Base-by-base conservation (phyloP, 2,329 filamentous ascomycete species). In the Microdochium trichocladiopsis region DNA sequence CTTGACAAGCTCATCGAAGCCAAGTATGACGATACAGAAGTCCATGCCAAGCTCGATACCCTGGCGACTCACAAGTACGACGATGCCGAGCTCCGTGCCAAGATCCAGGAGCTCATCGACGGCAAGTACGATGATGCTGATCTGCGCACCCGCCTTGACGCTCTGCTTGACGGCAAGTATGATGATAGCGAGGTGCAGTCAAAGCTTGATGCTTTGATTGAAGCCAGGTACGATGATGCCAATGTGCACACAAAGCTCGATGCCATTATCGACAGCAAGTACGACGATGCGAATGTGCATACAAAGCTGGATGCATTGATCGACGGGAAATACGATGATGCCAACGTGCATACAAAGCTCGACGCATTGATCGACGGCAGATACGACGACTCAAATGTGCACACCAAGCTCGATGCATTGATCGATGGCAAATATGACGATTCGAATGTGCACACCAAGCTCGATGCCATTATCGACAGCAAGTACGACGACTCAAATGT, bases 1-100 rank as follows among this genome's bases (percentile, higher is more conserved):
- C 70, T 84, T 22, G 72, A 75, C 54, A 66, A 65, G 43, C 64
- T 79, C 12, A 63, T 61, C 9, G 61, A 66, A 31, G 56, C 59
- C 22, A 45, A 47, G 37, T 47, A 51, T 37, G 25, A n/a, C 16
- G 50, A 67, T 55, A 52, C 55, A 1, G 58, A 61, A 23, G 54
- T 69, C 9, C 60, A 56, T 21, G 63, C 66, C 51, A 66, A 64
- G 49, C 59, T 68, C 11, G 56, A 57, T 23, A 49, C 56, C 58
- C 69, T 83, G 23, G 70, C 48, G 16, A 51, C 59, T 18, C 61
- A 63, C 16, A 66, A 63, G 50, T 67, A 69, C 36, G 66, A 69
- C 41, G 67, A 68, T 49, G 64, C 64, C 1, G 63, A 63, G 22
- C 53, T 67, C 16, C 56, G 51, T 33, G 61, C 60, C 28, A 55